Evolutionary conservation across 768 basidiomycete genomes (phyloP), one percentile per base, ranked within the genome.

Genomic region (Lentinula sp.): DNA sequence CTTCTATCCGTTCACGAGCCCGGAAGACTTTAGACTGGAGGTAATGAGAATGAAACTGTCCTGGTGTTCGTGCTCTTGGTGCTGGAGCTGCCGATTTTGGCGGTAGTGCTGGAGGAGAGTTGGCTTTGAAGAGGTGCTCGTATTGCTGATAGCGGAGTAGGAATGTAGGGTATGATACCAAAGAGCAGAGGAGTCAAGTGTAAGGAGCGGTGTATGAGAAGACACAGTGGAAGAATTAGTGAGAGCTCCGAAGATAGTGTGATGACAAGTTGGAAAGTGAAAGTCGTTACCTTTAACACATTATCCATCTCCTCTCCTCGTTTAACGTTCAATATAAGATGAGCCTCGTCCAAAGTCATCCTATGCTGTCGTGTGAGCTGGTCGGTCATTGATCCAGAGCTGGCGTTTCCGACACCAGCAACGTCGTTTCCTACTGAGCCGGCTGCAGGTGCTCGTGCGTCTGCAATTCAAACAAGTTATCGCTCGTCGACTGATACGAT

Each of bases 1-100:
- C 95, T 71, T 97, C 91, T 82, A 98, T 87, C 75, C 97, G 86
- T 76, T 98, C 95, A 59, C 87, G 83, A 18, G 97, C 96, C 45
- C 97, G 86, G 49, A 93, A 85, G n/a, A 99, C 93, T 76, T 99
- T 99, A 36, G 93, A 95, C 71, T 96, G 95, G 12, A 98, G 80
- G 74, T 98, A 98, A 73, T 95, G 92, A 39, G 93, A 95, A 70
- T 93, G 80, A 41, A 75, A 67, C 20, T 79, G 79, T 32, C 72
- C 76, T 23, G 74, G 65, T 4, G 74, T 70, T 23, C 73, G 75
- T 70, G 78, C 83, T 41, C 81, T 76, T 13, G 79, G 67, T 43
- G 79, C 62, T 41, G 73, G 75, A 66, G 80, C 79, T 61, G 79
- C 77, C 13, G 84, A 77, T 62, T 57, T 62, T 50, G 81, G 72